A percentile compares a stretch with the other conserved stretches of the same genome.
phyloP scores from a whole-genome alignment of 352 stramenopile genomes.

The Globisporangium takayamanum region DNA sequence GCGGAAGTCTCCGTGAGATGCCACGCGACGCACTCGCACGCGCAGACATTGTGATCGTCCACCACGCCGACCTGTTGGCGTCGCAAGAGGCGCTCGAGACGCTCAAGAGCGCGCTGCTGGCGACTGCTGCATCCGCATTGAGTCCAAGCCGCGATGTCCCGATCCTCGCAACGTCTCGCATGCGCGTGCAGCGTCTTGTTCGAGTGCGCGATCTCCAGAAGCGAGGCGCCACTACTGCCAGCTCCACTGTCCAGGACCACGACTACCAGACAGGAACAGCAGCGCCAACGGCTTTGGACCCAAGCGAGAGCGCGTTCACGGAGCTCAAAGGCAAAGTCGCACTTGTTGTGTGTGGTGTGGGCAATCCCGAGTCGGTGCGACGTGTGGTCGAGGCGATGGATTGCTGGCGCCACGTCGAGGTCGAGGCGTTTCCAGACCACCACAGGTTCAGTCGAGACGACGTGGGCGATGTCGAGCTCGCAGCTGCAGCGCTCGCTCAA shows the following conservation, averaged over 20 bases:
- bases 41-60: slow-evolving; percentile 49
- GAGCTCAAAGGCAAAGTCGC: slow-evolving; percentile 19
- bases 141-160: neutral
- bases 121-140: neutral
- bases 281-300: neutral
- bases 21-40: slow-evolving; percentile 33
- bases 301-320: neutral
- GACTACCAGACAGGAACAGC: too few species aligned
- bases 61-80: slow-evolving; percentile 45
- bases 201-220: slow-evolving; percentile 4
- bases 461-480: slow-evolving; percentile 21
- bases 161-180: slow-evolving; percentile 44
- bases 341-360: slow-evolving; percentile 53
- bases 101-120: slow-evolving; percentile 16
- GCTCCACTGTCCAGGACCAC: neutral
- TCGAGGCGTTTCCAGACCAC: slow-evolving; percentile 61
- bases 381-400: slow-evolving; percentile 30
- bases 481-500: slow-evolving; percentile 5
- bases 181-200: slow-evolving; percentile 33
- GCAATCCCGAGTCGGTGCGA: slow-evolving; percentile 55
- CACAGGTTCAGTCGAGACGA: slow-evolving; percentile 39
- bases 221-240: neutral
- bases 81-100: slow-evolving; percentile 4
- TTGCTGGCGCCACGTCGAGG: slow-evolving; percentile 21
- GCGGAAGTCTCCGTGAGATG: slow-evolving; percentile 46